Base-by-base conservation (phyloP, 2,329 filamentous ascomycete species). In the Venturiaceae sp. region DNA sequence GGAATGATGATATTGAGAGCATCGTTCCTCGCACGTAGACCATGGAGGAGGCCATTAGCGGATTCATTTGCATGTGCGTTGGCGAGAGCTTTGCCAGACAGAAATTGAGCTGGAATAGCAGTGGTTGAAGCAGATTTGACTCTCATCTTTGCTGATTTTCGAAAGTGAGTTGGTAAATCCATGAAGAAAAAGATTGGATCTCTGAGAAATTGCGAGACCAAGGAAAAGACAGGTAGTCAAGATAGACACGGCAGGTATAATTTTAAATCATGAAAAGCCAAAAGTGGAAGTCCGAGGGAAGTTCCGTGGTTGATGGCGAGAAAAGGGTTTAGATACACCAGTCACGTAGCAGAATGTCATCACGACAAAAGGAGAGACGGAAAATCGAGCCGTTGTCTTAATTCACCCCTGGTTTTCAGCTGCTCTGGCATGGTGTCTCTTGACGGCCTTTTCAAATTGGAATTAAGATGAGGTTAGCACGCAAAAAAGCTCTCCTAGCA, bases 1-100 rank as follows among this genome's bases (percentile, higher is more conserved):
- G 68, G 68, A 13, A 69, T 65, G 60, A 69, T 68, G 52, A 69
- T 62, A 47, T 69, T 69, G 58, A 69, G 63, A 39, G 66, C 63
- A n/a, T 39, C 36, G 14, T 39, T 39, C 5, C 14, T 5, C 14
- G 14, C 36, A 3, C 14, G 36, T 3, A 39, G 19, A n/a, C 7
- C 36, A 16, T 39, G 14, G 36, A n/a, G 19, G 36, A 39, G 36
- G 36, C 36, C 19, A n/a, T 39, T 39, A n/a, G 14, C 5, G 36
- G 5, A 39, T 39, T n/a, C 36, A 39, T 39, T 39, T 5, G 36
- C 6, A 39, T 16, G 5, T 16, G 9, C 36, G 19, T 16, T 16
- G 5, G 36, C 13, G 6, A 34, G 36, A 39, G 7, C 3, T n/a
- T 39, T 39, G 36, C 36, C 5, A 13, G 36, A 11, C 5, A 39